Evolutionary conservation across 306 rosid species (phyloP).

Genomic region (Rosa lucieae): DNA sequence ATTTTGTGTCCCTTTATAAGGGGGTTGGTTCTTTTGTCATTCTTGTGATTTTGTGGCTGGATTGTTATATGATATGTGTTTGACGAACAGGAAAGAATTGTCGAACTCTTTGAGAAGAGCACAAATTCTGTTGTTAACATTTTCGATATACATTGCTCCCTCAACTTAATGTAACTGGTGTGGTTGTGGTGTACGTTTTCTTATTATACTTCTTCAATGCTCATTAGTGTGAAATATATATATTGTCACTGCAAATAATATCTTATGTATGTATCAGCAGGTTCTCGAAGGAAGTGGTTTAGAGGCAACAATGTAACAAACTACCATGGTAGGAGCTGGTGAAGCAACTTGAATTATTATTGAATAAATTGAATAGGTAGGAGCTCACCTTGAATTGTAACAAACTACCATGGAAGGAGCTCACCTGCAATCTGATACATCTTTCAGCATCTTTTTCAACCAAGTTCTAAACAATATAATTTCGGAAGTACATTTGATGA

Average conservation of each 20-base stretch:
- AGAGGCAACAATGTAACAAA: constrained; percentile 93
- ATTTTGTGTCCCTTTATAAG: constrained; percentile 5
- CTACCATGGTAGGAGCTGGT: constrained; percentile 74
- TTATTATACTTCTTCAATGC: not conserved
- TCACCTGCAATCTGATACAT: no score
- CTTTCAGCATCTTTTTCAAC: no score
- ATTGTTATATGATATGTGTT: constrained; percentile 10
- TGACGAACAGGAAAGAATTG: constrained; percentile 74
- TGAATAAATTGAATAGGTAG: constrained; percentile 10
- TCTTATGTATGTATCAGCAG: constrained; percentile 37
- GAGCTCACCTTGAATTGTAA: no score
- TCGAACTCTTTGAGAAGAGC: constrained; percentile 77
- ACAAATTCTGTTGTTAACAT: constrained; percentile 93
- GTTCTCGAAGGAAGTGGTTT: constrained; percentile 59
- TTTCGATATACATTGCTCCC: constrained; percentile 90
- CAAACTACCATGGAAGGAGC: no score
- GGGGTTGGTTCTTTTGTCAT: not conserved
- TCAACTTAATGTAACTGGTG: constrained; percentile 88
- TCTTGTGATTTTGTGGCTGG: constrained; percentile 9
- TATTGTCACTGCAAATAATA: not conserved
- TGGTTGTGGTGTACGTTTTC: constrained; percentile 64
- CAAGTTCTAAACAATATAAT: no score
- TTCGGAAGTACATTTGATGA: no score
- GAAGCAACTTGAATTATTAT: constrained; percentile 2
- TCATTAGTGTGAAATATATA: not conserved